Conservation (phyloP, 345 rosid genomes). For the Aethionema arabicum region DNA sequence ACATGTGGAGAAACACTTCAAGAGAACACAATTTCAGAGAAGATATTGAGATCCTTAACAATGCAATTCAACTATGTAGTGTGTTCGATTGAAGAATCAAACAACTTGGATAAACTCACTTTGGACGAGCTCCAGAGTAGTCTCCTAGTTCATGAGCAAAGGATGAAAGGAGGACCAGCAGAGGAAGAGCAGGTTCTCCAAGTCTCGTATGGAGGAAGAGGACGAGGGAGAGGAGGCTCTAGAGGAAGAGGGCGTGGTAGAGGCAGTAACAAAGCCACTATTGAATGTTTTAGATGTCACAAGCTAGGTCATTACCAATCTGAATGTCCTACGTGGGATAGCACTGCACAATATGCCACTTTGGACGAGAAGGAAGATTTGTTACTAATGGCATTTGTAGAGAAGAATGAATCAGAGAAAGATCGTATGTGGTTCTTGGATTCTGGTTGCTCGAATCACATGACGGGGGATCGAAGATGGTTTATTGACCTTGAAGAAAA, state of each 20-base stretch:
- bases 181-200: neutral
- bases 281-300: constrained; percentile 5
- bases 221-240: neutral
- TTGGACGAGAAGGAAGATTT: neutral
- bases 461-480: constrained; percentile 6
- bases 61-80: neutral
- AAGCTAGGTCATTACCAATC: neutral
- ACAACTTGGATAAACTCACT: neutral
- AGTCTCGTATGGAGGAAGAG: neutral
- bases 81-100: neutral
- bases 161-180: neutral
- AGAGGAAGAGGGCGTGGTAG: neutral
- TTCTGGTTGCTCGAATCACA: constrained; percentile 1
- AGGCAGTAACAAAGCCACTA: neutral
- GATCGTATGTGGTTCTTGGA: neutral
- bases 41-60: neutral
- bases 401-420: neutral
- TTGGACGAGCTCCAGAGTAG: neutral
- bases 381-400: neutral
- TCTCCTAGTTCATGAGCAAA: neutral
- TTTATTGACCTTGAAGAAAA: neutral
- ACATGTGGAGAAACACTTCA: rapidly evolving
- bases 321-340: neutral
- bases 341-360: neutral
- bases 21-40: neutral